Conservation (phyloP, 2,329 filamentous ascomycete species). For the Fusarium palustre region DNA sequence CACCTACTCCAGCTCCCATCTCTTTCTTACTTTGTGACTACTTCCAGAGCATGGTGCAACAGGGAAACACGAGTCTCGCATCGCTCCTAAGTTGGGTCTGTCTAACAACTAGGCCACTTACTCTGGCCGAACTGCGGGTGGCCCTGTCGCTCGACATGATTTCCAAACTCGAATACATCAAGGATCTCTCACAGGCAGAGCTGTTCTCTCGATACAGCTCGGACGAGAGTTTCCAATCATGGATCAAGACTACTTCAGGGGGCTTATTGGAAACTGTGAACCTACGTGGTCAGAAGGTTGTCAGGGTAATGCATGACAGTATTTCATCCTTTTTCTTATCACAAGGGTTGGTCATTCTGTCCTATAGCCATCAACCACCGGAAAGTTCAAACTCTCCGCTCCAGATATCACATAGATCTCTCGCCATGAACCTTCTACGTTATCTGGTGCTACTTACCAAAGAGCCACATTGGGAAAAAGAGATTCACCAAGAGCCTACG, state of each 20-base stretch:
- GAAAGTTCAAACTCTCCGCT: neutral
- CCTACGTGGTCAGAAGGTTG: neutral
- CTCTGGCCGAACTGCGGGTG: neutral
- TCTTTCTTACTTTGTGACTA: neutral
- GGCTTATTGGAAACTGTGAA: neutral
- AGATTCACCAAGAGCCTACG: neutral
- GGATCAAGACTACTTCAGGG: constrained; percentile 11
- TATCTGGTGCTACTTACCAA: constrained; percentile 1
- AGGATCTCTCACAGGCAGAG: neutral
- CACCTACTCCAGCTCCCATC: neutral
- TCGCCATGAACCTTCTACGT: neutral
- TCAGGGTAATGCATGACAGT: constrained; percentile 2
- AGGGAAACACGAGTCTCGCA: neutral
- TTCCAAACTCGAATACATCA: neutral
- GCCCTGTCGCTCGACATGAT: neutral
- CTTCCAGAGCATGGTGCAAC: constrained; percentile 6
- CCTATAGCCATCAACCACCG: neutral
- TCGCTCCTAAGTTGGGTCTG: neutral
- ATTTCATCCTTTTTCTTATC: neutral
- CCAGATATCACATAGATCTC: neutral
- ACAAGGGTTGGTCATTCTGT: neutral
- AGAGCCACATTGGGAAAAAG: neutral
- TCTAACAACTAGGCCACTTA: neutral
- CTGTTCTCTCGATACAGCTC: neutral
- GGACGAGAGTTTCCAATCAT: constrained; percentile 4